Percentiles rank a stretch among this genome's conserved stretches.
Evolutionary conservation across 257 asterid genomes (phyloP).

Genomic region (Thymus quinquecostatus): DNA sequence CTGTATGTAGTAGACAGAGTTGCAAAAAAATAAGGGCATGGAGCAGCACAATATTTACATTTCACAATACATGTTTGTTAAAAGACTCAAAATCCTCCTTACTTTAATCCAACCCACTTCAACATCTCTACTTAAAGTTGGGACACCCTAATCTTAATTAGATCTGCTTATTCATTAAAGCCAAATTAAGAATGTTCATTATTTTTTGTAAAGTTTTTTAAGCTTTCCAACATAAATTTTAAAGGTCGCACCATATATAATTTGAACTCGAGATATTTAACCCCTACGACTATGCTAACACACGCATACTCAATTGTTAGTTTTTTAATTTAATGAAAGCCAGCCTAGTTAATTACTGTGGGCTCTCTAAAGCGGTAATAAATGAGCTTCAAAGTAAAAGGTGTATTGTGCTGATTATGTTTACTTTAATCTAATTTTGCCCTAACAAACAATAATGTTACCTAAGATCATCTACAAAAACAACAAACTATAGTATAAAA

Average conservation of each 20-base stretch:
- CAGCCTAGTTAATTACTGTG: neutral
- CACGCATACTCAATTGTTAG: neutral
- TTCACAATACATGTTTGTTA: constrained; percentile 34
- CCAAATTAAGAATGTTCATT: neutral
- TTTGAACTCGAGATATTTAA: too few relatives aligned
- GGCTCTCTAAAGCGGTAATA: neutral
- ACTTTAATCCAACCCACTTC: constrained; percentile 27
- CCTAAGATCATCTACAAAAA: too few relatives aligned
- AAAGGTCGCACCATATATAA: too few relatives aligned
- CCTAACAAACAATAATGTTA: too few relatives aligned
- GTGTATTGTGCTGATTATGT: too few relatives aligned
- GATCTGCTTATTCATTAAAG: constrained; percentile 35
- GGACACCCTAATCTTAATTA: constrained; percentile 46
- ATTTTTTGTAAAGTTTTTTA: constrained; percentile 5
- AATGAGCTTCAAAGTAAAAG: neutral
- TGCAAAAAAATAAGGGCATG: constrained; percentile 28
- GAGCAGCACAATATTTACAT: constrained; percentile 45
- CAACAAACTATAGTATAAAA: too few relatives aligned
- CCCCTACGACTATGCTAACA: too few relatives aligned
- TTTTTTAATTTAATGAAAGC: neutral
- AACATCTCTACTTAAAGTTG: constrained; percentile 47
- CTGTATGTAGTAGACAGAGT: constrained; percentile 47
- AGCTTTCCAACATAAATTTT: neutral
- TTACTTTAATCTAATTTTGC: too few relatives aligned
- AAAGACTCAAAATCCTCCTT: constrained; percentile 49